Base-by-base conservation (phyloP, 176 grass and related monocot genomes). In the Phoenix dactylifera region DNA sequence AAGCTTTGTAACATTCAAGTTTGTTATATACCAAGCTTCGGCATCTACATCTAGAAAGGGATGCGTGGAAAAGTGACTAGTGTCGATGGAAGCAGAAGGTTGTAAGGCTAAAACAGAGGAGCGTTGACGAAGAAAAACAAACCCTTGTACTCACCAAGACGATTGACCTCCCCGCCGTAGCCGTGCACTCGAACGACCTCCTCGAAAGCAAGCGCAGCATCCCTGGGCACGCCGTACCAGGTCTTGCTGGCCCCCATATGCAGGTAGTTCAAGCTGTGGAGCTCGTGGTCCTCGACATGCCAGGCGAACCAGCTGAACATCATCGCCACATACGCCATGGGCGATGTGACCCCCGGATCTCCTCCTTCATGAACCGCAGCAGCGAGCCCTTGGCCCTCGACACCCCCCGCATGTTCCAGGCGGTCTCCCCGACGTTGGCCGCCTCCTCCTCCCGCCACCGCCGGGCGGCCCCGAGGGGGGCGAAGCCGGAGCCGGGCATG, bases 261-360 rank as follows among this genome's bases (percentile, higher is more conserved):
- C 55, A 92, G 76, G 64, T 83, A 98, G 84, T 98, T 98, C 26
- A 98, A 78, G 84, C 94, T 98, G 63, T 98, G 87, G 52, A 98
- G 77, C 57, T 98, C 94, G 16, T 98, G 94, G 75, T 98, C 94
- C 79, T 98, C 94, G 50, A 98, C 94, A 54, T 98, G 94, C 94
- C 94, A 98, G 3, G 88, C 94, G 55, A 98, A 98, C 94, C 94
- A 98, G 71, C 94, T 98, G 71, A 85, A 98, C 24, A 98, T 83
- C 94, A 98, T 98, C 16, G 94, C 94, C 39, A 98, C 85, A 59
- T 98, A 98, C 39, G 92, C 76, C 94, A 98, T 92, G 29, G 94
- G 94, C n/a, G 94, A 83, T 1, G 94, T 98, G 32, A 98, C 94
- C 52, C 94, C 94, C 0, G 94, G 19, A 98, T 81, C 52, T 98